Base-by-base conservation (phyloP, 2,329 filamentous ascomycete genomes). In the Dactylellina haptotyla region DNA sequence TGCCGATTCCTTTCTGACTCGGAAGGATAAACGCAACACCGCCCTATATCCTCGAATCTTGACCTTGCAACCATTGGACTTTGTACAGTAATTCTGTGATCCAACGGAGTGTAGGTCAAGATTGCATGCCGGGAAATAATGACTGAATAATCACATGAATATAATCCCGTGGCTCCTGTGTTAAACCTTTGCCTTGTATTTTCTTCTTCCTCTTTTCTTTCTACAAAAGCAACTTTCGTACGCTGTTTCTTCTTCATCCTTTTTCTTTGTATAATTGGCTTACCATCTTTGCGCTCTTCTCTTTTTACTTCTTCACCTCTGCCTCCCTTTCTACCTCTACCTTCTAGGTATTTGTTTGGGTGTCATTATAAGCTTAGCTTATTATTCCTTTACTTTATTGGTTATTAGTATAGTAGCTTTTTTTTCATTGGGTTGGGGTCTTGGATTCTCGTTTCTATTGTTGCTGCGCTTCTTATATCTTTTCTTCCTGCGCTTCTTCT, bases 351-450 rank as follows among this genome's bases (percentile, higher is more conserved):
- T 41, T 20, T 73, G 61, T 73, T 62, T 54, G 61, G 58, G 69
- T 73, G 69, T 62, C 18, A 25, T 51, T 23, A 45, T 43, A 51
- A 46, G 32, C 28, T 45, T 63, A 57, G 28, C 34, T 61, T 61
- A 16, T 23, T 32, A 51, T 18, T 50, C 14, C 25, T 59, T 45
- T 54, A 25, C n/a, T 57, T 54, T 53, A 39, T 62, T 23, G 10
- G 34, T 64, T 54, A 39, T 18, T 25, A 28, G 20, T 54, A 62
- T 45, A 45, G 26, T 26, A 30, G 28, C 23, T 32, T 54, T 48
- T 57, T 59, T 30, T 73, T 62, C 54, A 61, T 64, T 65, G 69
- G 69, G 61, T 73, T 73, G 69, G 69, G 64, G 61, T 73, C 59
- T 58, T 73, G 69, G 69, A 57, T 66, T 73, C 30, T 26, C 25